These are phyloP conservation scores for Ceratobasidium sp. DNA, from an alignment of 1,284 basidiomycete species.

Conservation along the genomic window DNA sequence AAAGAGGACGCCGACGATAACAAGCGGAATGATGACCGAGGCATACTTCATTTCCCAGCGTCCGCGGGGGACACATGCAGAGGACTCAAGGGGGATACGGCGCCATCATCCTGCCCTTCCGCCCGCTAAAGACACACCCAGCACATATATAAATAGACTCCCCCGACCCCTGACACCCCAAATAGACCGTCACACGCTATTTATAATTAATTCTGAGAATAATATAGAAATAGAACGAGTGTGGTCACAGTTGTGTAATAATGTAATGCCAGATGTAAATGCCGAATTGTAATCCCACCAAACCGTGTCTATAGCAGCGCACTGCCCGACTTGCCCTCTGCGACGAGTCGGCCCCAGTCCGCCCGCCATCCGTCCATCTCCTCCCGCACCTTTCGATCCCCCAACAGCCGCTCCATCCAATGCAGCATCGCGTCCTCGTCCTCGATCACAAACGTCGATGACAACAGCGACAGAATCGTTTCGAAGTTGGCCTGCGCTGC, in stretches of 20 bases:
- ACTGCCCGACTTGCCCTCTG: slow-evolving; percentile 71
- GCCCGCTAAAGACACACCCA: slow-evolving; percentile 16
- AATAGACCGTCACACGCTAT: slow-evolving; percentile 8
- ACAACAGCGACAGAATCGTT: slow-evolving; percentile 87
- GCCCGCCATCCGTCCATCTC: slow-evolving; percentile 78
- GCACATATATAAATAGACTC: slow-evolving; percentile 36
- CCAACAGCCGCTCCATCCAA: slow-evolving; percentile 84
- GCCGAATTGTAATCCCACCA: neutral
- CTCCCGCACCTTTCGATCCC: slow-evolving; percentile 75
- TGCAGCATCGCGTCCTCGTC: slow-evolving; percentile 83
- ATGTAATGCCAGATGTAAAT: neutral
- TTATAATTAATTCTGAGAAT: slow-evolving; percentile 20
- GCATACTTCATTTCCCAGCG: slow-evolving; percentile 37
- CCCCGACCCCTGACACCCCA: neutral
- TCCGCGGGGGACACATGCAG: slow-evolving; percentile 24
- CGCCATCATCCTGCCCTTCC: neutral
- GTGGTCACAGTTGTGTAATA: slow-evolving; percentile 1
- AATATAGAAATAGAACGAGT: slow-evolving; percentile 34
- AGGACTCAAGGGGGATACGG: neutral
- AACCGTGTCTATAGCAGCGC: slow-evolving; percentile 71
- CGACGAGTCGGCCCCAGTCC: slow-evolving; percentile 80
- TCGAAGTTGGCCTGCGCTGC: slow-evolving; percentile 87
- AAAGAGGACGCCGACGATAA: slow-evolving; percentile 36
- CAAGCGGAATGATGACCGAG: slow-evolving; percentile 38
- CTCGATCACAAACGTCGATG: slow-evolving; percentile 92